Conservation (phyloP, 1,139 yeast genomes). For the Ogataea hybrid region DNA sequence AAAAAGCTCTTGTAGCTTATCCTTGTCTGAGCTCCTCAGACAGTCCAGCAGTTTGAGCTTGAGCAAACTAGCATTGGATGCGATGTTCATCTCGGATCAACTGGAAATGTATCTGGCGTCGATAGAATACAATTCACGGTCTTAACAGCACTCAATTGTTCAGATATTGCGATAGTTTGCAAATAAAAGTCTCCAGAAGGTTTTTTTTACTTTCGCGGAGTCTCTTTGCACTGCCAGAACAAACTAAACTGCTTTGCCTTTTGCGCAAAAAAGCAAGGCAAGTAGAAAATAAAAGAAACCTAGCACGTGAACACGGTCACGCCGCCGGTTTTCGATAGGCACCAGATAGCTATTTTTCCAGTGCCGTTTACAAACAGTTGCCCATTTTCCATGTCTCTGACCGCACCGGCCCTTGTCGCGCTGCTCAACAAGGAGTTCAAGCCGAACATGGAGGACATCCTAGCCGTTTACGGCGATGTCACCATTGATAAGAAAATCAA, state of each 20-base stretch:
- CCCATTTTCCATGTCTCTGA: conserved; percentile 1
- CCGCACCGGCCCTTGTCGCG: conserved; percentile 8
- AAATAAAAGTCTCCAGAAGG: conserved; percentile 2
- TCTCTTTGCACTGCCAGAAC: conserved; percentile 2
- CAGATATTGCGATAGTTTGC: background rate
- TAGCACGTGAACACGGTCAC: background rate
- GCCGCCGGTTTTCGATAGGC: too few species aligned
- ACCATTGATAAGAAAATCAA: conserved; percentile 39
- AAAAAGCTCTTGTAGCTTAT: conserved; percentile 33
- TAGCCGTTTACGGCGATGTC: conserved; percentile 62
- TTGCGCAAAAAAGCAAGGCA: too few species aligned
- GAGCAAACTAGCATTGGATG: conserved; percentile 54
- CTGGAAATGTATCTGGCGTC: background rate
- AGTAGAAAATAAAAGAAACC: background rate
- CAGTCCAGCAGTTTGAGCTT: conserved; percentile 68
- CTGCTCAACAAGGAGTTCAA: conserved; percentile 64
- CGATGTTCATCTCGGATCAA: conserved; percentile 1
- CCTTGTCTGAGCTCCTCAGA: conserved; percentile 54
- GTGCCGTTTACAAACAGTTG: background rate
- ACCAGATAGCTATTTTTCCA: background rate
- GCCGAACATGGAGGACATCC: conserved; percentile 66
- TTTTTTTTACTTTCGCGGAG: background rate
- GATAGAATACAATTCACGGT: background rate
- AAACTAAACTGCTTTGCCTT: too few species aligned
- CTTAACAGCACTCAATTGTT: background rate